Evolutionary conservation across 139 green algal species (phyloP).

Genomic region (Chlorella sp.): DNA sequence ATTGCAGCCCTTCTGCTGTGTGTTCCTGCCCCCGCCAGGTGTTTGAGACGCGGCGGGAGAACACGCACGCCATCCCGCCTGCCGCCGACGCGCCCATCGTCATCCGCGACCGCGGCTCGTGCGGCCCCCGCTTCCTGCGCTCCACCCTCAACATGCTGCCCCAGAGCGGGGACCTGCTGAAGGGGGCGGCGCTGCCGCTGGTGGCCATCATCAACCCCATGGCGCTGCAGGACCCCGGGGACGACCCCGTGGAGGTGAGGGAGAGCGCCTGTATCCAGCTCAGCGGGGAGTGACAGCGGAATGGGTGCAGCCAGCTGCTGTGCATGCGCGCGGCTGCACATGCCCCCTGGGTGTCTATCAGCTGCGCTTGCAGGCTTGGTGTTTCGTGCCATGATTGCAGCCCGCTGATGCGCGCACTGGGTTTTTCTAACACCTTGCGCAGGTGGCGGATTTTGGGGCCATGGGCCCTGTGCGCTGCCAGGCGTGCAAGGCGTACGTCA

Average conservation of each 20-base stretch:
- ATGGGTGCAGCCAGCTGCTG: not conserved
- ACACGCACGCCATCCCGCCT: slow-evolving; percentile 50
- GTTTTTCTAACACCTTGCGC: too few species aligned
- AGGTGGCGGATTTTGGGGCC: slow-evolving; percentile 75
- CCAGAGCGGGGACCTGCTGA: slow-evolving; percentile 74
- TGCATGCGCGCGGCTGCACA: too few species aligned
- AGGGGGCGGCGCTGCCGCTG: slow-evolving; percentile 81
- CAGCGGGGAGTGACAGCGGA: not conserved
- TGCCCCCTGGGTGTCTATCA: too few species aligned
- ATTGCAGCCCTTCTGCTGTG: not conserved
- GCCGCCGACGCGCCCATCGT: slow-evolving; percentile 47
- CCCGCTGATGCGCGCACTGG: too few species aligned
- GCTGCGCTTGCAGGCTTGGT: not conserved
- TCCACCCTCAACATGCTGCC: slow-evolving; percentile 84
- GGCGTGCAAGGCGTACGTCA: slow-evolving; percentile 92
- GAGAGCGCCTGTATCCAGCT: not conserved
- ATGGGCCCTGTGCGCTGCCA: slow-evolving; percentile 80
- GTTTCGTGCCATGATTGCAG: not conserved
- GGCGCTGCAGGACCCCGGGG: slow-evolving; percentile 72
- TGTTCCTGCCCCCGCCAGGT: slow-evolving; percentile 25
- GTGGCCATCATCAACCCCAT: slow-evolving; percentile 85
- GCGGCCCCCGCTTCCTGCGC: slow-evolving; percentile 76
- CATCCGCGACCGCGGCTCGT: slow-evolving; percentile 78
- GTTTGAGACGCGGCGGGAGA: slow-evolving; percentile 74
- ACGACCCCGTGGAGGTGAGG: slow-evolving; percentile 77